These are phyloP conservation scores for Artomyces pyxidatus DNA, from an alignment of 768 basidiomycete genomes.

Conservation along the genomic window DNA sequence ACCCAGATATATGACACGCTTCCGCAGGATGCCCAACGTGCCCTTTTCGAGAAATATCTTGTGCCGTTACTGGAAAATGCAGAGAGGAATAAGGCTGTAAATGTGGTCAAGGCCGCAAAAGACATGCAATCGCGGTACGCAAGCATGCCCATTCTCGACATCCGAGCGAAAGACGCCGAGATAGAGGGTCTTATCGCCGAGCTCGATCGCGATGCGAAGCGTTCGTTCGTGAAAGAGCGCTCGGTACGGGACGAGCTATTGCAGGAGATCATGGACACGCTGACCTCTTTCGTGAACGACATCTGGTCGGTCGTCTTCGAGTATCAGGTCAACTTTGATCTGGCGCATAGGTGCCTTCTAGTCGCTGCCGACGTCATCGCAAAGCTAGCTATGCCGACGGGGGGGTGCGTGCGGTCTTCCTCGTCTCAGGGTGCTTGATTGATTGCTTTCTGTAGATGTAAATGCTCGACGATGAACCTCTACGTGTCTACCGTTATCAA, in stretches of 20 bases:
- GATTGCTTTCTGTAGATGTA: slow-evolving; percentile 34
- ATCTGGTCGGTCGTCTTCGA: slow-evolving; percentile 61
- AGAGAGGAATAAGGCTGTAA: slow-evolving; percentile 29
- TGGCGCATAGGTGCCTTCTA: slow-evolving; percentile 50
- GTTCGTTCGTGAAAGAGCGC: slow-evolving; percentile 42
- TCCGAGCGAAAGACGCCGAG: slow-evolving; percentile 47
- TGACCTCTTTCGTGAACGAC: slow-evolving; percentile 52
- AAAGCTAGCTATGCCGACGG: slow-evolving; percentile 32
- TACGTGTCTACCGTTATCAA: slow-evolving; percentile 39
- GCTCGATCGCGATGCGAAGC: slow-evolving; percentile 45
- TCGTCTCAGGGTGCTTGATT: slow-evolving; percentile 4
- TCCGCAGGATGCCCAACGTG: slow-evolving; percentile 29
- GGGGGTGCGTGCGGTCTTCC: slow-evolving; percentile 24
- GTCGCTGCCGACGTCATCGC: slow-evolving; percentile 40
- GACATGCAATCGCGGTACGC: slow-evolving; percentile 31
- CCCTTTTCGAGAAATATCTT: slow-evolving; percentile 42
- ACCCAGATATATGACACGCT: slow-evolving; percentile 28
- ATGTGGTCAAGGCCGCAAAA: slow-evolving; percentile 32
- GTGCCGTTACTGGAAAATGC: slow-evolving; percentile 38
- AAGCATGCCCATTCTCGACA: slow-evolving; percentile 40
- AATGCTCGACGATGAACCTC: slow-evolving; percentile 41
- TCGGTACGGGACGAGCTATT: slow-evolving; percentile 49
- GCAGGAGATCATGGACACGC: slow-evolving; percentile 44
- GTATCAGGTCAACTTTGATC: slow-evolving; percentile 39
- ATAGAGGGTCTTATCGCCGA: slow-evolving; percentile 44